Conservation (phyloP, 108 stramenopile species). For the Conticribra weissflogii region DNA sequence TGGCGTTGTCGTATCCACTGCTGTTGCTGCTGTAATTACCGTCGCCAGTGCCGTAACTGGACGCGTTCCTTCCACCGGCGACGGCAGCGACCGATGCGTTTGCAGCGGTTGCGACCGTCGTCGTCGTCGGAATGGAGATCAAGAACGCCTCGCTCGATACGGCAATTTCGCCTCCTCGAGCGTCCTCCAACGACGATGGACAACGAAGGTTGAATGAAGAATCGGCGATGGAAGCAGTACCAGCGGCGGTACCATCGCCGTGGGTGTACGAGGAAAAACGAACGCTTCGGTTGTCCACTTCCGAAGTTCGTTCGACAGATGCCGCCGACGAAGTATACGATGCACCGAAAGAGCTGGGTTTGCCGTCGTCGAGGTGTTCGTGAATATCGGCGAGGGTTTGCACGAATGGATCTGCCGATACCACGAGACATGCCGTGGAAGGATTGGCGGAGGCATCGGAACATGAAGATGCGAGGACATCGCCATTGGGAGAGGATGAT, state of each 20-base stretch:
- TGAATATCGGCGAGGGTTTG: conserved; percentile 1
- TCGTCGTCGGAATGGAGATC: conserved; percentile 16
- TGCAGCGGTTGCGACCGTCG: neutral
- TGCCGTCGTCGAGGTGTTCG: neutral
- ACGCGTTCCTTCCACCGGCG: no score
- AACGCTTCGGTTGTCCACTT: no score
- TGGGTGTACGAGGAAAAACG: no score
- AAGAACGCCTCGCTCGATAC: conserved; percentile 36
- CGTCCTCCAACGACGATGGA: neutral
- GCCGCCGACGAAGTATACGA: no score
- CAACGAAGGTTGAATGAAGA: neutral
- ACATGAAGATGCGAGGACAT: neutral
- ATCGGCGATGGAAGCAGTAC: neutral
- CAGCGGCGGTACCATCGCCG: neutral
- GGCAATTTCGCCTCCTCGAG: neutral
- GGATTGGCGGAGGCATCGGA: conserved; percentile 2
- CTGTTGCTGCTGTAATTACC: neutral
- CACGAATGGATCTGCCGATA: conserved; percentile 6
- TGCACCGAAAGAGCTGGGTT: no score
- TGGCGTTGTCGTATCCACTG: neutral
- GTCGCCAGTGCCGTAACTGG: neutral
- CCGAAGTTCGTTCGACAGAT: no score
- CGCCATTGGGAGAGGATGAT: neutral
- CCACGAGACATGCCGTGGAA: neutral
- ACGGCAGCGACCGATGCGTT: no score